Evolutionary conservation across 2,329 filamentous ascomycete genomes (phyloP).

Genomic region (Pestalotiopsis fici): DNA sequence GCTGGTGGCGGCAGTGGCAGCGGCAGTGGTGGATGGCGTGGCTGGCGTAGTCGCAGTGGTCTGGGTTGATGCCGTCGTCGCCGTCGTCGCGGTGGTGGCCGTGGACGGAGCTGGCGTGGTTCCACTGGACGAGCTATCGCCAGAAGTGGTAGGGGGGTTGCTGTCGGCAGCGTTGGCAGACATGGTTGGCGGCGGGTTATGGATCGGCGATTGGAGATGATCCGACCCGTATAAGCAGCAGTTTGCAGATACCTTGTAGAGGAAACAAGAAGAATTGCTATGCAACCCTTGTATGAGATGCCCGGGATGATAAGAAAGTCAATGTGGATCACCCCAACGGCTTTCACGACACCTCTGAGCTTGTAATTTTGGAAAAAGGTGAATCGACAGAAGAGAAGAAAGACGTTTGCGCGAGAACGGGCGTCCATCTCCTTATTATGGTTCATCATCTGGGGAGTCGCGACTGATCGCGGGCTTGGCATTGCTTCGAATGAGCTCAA

Average conservation of each 20-base stretch:
- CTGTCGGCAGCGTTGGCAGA: conserved; percentile 1
- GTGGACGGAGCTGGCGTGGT: conserved; percentile 5
- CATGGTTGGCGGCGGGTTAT: neutral
- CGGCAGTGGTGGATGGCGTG: conserved; percentile 34
- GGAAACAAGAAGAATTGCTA: neutral
- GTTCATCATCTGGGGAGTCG: neutral
- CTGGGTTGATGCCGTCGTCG: neutral
- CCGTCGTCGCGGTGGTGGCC: conserved; percentile 1
- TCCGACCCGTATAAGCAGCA: neutral
- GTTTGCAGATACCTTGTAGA: neutral
- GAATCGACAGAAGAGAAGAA: neutral
- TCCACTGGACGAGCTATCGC: conserved; percentile 6
- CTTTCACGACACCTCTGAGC: neutral
- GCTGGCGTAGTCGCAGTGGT: conserved; percentile 44
- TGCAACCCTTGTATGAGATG: neutral
- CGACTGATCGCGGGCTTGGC: neutral
- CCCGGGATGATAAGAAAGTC: neutral
- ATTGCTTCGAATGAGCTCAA: neutral
- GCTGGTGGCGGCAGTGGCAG: conserved; percentile 35
- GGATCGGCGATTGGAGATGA: neutral
- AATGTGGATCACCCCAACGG: neutral
- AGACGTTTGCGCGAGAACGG: neutral
- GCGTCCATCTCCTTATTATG: conserved; percentile 3
- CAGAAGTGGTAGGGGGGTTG: conserved; percentile 2
- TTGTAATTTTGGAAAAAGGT: neutral